Conservation (phyloP, 176 grass and related monocot genomes). For the Ensete ventricosum region DNA sequence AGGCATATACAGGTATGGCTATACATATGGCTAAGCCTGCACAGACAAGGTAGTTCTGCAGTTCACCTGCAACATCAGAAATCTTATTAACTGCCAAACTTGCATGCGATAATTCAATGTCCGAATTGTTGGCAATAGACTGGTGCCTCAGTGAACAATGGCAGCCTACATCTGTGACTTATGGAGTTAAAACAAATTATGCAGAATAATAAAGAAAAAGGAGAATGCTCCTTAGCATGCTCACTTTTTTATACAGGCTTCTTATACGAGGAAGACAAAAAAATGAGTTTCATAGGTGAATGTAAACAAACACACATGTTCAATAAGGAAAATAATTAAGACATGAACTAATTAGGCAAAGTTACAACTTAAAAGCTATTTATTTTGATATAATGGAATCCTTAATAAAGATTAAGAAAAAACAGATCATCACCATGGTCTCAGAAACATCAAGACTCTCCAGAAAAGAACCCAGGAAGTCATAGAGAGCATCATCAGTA, state of each 20-base stretch:
- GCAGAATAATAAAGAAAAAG: background rate
- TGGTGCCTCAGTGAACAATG: background rate
- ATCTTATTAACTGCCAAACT: too few species aligned
- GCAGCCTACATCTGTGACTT: too few species aligned
- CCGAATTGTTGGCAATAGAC: background rate
- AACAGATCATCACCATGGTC: conserved; percentile 41
- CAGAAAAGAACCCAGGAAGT: conserved; percentile 42
- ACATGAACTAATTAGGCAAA: too few species aligned
- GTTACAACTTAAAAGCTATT: too few species aligned
- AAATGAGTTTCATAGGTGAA: background rate
- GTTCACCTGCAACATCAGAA: too few species aligned
- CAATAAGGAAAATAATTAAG: too few species aligned
- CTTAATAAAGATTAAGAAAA: background rate
- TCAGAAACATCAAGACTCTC: conserved; percentile 74
- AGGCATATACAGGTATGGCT: too few species aligned
- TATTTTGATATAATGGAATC: background rate
- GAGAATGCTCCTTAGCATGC: background rate
- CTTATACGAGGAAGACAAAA: background rate
- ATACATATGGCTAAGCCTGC: too few species aligned
- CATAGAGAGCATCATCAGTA: conserved; percentile 40
- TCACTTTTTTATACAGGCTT: background rate
- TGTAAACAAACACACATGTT: background rate
- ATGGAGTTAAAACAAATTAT: background rate
- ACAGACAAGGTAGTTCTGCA: too few species aligned
- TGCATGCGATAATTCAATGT: background rate